These are phyloP conservation scores for Sphaerulina populicola DNA, from an alignment of 2,329 filamentous ascomycete genomes.

Conservation along the genomic window DNA sequence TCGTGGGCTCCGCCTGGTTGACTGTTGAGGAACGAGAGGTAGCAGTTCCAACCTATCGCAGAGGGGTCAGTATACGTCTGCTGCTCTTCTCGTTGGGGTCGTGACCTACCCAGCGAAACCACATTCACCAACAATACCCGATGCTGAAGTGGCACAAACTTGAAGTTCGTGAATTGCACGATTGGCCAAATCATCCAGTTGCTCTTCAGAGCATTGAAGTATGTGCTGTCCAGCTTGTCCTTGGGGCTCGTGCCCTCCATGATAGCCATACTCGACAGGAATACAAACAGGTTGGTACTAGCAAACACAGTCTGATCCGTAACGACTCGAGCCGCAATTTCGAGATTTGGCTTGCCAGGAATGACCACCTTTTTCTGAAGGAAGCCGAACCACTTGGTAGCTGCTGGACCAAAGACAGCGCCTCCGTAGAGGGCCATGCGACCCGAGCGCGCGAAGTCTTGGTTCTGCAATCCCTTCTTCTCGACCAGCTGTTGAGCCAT, in stretches of 20 bases:
- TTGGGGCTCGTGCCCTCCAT: constrained; percentile 43
- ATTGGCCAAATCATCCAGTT: constrained; percentile 85
- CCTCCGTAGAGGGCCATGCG: constrained; percentile 77
- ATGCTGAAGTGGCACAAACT: constrained; percentile 73
- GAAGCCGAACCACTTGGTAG: constrained; percentile 77
- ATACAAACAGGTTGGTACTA: constrained; percentile 70
- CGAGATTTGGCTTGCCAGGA: constrained; percentile 54
- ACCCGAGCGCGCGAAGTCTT: constrained; percentile 60
- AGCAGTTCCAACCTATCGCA: constrained; percentile 50
- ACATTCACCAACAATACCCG: constrained; percentile 81
- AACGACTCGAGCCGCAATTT: constrained; percentile 68
- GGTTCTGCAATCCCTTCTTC: constrained; percentile 64
- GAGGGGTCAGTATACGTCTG: not conserved
- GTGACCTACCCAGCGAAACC: constrained; percentile 57
- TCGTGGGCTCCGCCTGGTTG: constrained; percentile 16
- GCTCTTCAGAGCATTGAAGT: constrained; percentile 62
- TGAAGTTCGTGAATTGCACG: constrained; percentile 82
- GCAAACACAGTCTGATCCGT: constrained; percentile 78
- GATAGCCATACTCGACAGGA: constrained; percentile 71
- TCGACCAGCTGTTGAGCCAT: constrained; percentile 89
- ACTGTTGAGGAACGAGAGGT: constrained; percentile 50
- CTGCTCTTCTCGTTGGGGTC: constrained; percentile 10
- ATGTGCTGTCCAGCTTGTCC: constrained; percentile 65
- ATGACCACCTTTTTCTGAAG: constrained; percentile 62
- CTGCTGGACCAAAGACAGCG: constrained; percentile 74